phyloP scores from a whole-genome alignment of 2,329 filamentous ascomycete genomes.

The Periglandula ipomoeae region DNA sequence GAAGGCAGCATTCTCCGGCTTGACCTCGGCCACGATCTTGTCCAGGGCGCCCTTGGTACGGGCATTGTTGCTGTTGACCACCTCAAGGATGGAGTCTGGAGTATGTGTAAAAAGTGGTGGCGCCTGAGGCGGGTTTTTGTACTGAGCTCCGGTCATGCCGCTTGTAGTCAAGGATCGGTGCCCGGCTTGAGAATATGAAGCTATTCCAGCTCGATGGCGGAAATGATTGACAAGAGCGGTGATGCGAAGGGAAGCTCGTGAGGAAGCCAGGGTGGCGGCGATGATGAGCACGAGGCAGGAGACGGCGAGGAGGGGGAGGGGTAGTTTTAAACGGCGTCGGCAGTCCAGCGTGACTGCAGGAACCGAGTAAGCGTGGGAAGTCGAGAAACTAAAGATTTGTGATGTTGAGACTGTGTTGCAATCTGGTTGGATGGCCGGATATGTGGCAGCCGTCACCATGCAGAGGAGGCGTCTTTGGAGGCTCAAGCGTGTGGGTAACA shows the following conservation, averaged over 20 bases:
- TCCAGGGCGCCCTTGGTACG: slow-evolving; percentile 56
- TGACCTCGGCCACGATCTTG: slow-evolving; percentile 54
- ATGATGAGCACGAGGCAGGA: slow-evolving; percentile 48
- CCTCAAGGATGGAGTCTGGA: slow-evolving; percentile 55
- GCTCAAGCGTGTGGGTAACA: neutral
- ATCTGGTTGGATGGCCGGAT: neutral
- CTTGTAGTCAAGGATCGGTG: slow-evolving; percentile 35
- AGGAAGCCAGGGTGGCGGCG: slow-evolving; percentile 58
- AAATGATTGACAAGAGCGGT: slow-evolving; percentile 48
- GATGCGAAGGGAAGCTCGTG: slow-evolving; percentile 50
- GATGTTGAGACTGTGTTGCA: neutral
- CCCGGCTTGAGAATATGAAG: slow-evolving; percentile 8
- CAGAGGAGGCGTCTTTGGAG: neutral
- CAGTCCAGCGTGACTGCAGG: slow-evolving; percentile 16
- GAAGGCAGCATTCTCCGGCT: slow-evolving; percentile 42
- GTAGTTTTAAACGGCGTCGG: slow-evolving; percentile 15
- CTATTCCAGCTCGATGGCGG: slow-evolving; percentile 20
- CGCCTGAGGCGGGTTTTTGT: slow-evolving; percentile 65
- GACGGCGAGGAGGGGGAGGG: slow-evolving; percentile 32
- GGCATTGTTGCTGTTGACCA: slow-evolving; percentile 58
- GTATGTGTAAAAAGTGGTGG: slow-evolving; percentile 72
- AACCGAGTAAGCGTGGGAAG: neutral
- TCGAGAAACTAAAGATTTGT: neutral
- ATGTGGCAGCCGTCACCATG: neutral
- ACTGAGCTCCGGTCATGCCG: slow-evolving; percentile 58